Evolutionary conservation across 2,329 filamentous ascomycete genomes (phyloP).

Genomic region (Didymosphaeria variabile): DNA sequence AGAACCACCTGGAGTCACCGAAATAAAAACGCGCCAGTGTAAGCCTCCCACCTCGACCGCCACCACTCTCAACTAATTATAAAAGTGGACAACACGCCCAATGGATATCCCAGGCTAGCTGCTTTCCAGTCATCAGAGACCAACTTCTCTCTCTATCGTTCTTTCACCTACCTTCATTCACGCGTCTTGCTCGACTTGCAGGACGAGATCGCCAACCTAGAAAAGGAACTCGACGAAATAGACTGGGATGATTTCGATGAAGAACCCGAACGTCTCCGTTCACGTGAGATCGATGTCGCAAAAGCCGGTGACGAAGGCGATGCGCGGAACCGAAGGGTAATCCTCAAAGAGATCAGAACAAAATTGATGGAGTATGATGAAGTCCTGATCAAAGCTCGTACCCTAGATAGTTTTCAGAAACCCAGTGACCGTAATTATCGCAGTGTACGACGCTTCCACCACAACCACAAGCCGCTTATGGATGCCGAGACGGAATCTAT

Average conservation of each 20-base stretch:
- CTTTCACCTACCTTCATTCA: slow-evolving; percentile 51
- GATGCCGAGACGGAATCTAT: slow-evolving; percentile 49
- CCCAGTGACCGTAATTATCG: slow-evolving; percentile 53
- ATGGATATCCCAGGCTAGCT: slow-evolving; percentile 51
- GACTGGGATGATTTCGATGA: slow-evolving; percentile 42
- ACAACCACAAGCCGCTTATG: slow-evolving; percentile 48
- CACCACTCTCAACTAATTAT: slow-evolving; percentile 16
- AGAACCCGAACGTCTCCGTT: slow-evolving; percentile 33
- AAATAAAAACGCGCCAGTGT: slow-evolving; percentile 46
- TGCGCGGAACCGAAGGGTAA: slow-evolving; percentile 33
- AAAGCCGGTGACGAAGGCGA: slow-evolving; percentile 25
- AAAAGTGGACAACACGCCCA: slow-evolving; percentile 48
- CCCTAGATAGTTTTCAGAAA: slow-evolving; percentile 49
- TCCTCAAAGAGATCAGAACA: slow-evolving; percentile 42
- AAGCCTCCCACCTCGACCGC: slow-evolving; percentile 21
- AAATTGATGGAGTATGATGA: slow-evolving; percentile 52
- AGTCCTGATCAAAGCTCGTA: slow-evolving; percentile 50
- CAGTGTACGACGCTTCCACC: slow-evolving; percentile 49
- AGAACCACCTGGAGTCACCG: slow-evolving; percentile 41
- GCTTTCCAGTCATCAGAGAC: slow-evolving; percentile 52
- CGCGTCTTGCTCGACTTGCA: slow-evolving; percentile 51
- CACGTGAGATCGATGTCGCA: slow-evolving; percentile 37
- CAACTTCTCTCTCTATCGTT: slow-evolving; percentile 53
- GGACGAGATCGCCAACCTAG: slow-evolving; percentile 48
- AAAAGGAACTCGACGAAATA: slow-evolving; percentile 48